These are phyloP conservation scores for Umbelopsis isabellina DNA, from an alignment of 192 early-diverging fungal genomes.

Conservation along the genomic window DNA sequence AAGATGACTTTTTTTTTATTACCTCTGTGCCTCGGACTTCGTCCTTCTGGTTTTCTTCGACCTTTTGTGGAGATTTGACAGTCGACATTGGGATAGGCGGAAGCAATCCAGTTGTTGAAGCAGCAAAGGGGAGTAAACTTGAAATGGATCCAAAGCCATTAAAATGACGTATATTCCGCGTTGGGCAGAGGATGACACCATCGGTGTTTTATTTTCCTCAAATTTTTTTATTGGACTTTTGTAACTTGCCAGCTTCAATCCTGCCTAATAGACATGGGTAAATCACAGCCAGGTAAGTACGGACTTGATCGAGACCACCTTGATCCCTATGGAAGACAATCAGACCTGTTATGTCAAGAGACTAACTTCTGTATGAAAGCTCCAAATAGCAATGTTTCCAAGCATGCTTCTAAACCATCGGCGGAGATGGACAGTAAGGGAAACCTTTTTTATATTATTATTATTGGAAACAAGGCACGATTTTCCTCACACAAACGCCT, in stretches of 20 bases:
- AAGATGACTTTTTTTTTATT: background rate
- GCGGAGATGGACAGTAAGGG: constrained; percentile 17
- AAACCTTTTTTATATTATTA: background rate
- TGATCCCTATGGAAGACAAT: too few species aligned
- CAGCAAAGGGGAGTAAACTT: background rate
- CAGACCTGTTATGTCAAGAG: too few species aligned
- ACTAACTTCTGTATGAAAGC: background rate
- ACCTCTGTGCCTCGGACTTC: constrained; percentile 2
- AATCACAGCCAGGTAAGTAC: constrained; percentile 3
- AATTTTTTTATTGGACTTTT: background rate
- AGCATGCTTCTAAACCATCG: background rate
- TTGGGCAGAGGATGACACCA: constrained; percentile 9
- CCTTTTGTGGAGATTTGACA: constrained; percentile 7
- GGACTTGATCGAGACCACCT: too few species aligned
- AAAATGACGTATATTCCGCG: constrained; percentile 14
- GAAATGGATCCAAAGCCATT: background rate
- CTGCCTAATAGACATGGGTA: constrained; percentile 4
- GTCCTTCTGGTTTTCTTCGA: background rate
- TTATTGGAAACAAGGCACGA: too few species aligned
- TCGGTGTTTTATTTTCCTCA: constrained; percentile 16
- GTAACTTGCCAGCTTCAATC: background rate
- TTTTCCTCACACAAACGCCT: too few species aligned
- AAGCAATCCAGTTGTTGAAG: background rate
- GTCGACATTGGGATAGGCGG: background rate
- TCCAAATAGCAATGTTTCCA: background rate